phyloP scores from a whole-genome alignment of 257 asterid species.

The Penstemon newberryi region DNA sequence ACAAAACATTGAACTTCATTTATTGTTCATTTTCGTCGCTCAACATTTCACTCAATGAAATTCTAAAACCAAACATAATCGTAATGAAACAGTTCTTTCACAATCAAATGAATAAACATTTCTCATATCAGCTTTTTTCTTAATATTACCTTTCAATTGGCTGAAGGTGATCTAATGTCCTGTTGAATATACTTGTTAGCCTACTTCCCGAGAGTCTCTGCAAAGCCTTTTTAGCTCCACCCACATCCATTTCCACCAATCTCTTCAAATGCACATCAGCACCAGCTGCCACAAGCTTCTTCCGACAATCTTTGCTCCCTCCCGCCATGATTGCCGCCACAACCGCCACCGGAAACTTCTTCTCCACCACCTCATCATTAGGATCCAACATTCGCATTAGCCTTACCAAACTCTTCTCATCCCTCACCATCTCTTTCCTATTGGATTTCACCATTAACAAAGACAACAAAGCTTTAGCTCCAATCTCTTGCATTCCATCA shows the following conservation, averaged over 20 bases:
- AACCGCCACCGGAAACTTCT: conserved; percentile 83
- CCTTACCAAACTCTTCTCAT: conserved; percentile 78
- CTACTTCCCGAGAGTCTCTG: conserved; percentile 87
- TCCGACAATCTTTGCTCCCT: conserved; percentile 88
- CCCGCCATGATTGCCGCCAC: conserved; percentile 75
- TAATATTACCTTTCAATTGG: conserved; percentile 47
- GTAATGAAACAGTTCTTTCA: conserved; percentile 20
- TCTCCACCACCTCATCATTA: conserved; percentile 54
- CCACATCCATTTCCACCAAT: conserved; percentile 61
- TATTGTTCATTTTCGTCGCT: no score
- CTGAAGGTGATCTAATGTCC: conserved; percentile 46
- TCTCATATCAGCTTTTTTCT: neutral
- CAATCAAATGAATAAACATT: neutral
- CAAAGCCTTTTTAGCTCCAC: conserved; percentile 81
- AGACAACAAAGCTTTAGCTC: conserved; percentile 78
- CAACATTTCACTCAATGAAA: no score
- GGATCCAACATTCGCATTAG: conserved; percentile 80
- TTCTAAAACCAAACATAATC: no score
- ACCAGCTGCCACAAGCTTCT: conserved; percentile 70
- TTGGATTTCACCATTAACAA: conserved; percentile 62
- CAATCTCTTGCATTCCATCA: conserved; percentile 91
- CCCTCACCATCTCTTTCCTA: conserved; percentile 75
- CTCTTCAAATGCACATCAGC: conserved; percentile 69
- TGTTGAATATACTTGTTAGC: conserved; percentile 64
- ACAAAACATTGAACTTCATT: no score